Evolutionary conservation across 2,329 filamentous ascomycete species (phyloP), one percentile per base, ranked within the genome.

Genomic region (Fonsecaea pedrosoi): DNA sequence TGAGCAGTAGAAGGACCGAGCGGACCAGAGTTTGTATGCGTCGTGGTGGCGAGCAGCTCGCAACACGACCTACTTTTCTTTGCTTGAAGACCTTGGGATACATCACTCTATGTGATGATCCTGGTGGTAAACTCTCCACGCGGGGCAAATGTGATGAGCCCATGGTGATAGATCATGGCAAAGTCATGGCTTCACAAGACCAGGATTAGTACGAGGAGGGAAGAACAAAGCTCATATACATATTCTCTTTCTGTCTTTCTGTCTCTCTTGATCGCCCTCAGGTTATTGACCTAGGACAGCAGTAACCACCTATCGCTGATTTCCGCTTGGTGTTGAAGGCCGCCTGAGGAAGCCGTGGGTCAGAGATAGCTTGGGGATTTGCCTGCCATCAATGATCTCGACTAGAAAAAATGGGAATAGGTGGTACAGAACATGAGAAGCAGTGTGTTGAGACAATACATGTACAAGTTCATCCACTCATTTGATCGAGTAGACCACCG

Each of bases 381-480:
- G 70, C 79, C 94, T 1, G 84, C 86, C 0, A 81, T 96, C 37
- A 89, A 94, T 75, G 92, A 96, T 71, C 96, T 89, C 75, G 80
- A 84, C 6, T 84, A 85, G 30, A 74, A 84, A 84, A 54, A 92
- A 93, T 69, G 90, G 89, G 0, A 79, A 79, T 94, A 38, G 55
- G 45, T 25, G 62, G 48, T 0, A 34, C 50, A 35, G 62, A 66
- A 34, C 40, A 58, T 25, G 32, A 40, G 25, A 15, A 25, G 45
- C 60, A 32, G 54, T 34, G 32, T 45, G 56, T 60, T 37, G 21
- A n/a, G 54, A 56, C 10, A 65, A 56, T 32, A 61, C 18, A 35
- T 50, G 37, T 67, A 60, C 54, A 50, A 61, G 30, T 67, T 60
- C 55, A 65, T 40, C 18, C 62, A 61, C 58, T 30, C 7, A 13